These are phyloP conservation scores for Niveomyces coronatus DNA, from an alignment of 2,329 filamentous ascomycete species.

Conservation along the genomic window DNA sequence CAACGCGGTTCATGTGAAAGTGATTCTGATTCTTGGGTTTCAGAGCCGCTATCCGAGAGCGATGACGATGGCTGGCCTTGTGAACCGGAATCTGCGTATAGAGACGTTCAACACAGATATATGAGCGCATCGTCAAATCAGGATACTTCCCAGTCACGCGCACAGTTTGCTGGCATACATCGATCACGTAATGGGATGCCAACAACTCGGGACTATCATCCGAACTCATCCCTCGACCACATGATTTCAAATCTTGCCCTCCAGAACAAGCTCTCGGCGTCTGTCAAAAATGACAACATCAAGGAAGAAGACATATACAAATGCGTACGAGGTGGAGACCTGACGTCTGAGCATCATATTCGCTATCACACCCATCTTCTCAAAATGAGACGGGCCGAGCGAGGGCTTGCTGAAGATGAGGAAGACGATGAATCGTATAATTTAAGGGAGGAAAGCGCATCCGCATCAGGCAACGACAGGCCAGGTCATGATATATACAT, in stretches of 20 bases:
- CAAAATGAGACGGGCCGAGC: background rate
- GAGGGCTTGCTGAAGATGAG: background rate
- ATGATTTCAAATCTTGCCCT: background rate
- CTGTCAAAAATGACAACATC: background rate
- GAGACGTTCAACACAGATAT: too few species aligned
- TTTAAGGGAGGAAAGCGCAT: too few species aligned
- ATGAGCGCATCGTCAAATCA: too few species aligned
- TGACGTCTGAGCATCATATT: constrained; percentile 7
- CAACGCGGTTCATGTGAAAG: background rate
- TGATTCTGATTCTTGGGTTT: background rate
- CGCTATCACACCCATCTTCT: constrained; percentile 5
- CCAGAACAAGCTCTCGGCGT: background rate
- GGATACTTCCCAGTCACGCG: background rate
- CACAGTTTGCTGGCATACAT: too few species aligned
- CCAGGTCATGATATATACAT: too few species aligned
- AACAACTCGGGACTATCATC: background rate
- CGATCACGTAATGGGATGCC: background rate
- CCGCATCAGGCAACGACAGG: too few species aligned
- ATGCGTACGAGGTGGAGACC: background rate
- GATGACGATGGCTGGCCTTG: background rate
- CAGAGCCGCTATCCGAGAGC: background rate
- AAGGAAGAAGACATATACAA: constrained; percentile 6
- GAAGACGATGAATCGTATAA: background rate
- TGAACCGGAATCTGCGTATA: background rate
- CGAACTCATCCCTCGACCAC: background rate